A percentile compares a stretch with the other conserved stretches of the same genome.
Evolutionary conservation across 805 yeast species (phyloP).

Genomic region (Candida anglica): DNA sequence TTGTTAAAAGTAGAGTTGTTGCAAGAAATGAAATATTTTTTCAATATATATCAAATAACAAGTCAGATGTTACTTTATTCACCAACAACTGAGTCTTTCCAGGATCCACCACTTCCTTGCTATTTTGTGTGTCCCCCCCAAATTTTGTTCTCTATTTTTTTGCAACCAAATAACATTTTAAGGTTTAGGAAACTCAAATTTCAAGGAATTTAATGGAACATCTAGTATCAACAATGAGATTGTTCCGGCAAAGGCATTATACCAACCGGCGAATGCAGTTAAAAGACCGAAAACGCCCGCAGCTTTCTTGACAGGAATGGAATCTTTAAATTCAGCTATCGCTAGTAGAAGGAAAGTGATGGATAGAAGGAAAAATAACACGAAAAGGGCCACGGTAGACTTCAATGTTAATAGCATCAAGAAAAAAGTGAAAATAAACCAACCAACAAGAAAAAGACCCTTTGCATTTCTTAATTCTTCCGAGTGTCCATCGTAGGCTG

Average conservation of each 20-base stretch:
- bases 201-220: no score
- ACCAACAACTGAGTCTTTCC: no score
- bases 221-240: no score
- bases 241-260: constrained; percentile 45
- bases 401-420: constrained; percentile 37
- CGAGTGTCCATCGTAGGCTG: constrained; percentile 25
- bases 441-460: constrained; percentile 36
- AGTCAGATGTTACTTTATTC: no score
- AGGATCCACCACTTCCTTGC: no score
- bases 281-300: constrained; percentile 41
- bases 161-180: no score
- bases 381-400: constrained; percentile 40
- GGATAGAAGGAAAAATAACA: constrained; percentile 35
- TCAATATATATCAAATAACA: no score
- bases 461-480: constrained; percentile 30
- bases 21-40: no score
- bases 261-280: constrained; percentile 42
- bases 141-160: no score
- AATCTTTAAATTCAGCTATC: constrained; percentile 30
- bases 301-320: constrained; percentile 30
- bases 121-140: no score
- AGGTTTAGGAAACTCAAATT: no score
- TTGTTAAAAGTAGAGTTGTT: no score
- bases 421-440: constrained; percentile 44
- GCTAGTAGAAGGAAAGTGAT: constrained; percentile 39